Percentiles rank a stretch among this genome's conserved stretches.
Evolutionary conservation across 2,329 filamentous ascomycete species (phyloP).

Genomic region (Gliomastix tumulicola): DNA sequence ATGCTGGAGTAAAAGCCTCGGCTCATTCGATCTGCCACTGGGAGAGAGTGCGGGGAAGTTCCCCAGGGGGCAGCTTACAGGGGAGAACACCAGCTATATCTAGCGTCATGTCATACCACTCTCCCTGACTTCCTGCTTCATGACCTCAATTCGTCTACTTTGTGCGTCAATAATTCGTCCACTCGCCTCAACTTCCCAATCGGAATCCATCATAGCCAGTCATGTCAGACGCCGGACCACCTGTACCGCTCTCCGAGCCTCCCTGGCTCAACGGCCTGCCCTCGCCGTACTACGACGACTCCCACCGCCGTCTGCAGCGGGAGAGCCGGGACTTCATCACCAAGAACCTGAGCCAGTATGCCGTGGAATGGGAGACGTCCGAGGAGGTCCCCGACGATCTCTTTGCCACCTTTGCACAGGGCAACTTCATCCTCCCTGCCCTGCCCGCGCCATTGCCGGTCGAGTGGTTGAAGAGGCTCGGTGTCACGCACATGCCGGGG

Average conservation of each 20-base stretch:
- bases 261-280: constrained; percentile 64
- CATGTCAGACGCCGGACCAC: too few relatives aligned
- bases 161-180: too few relatives aligned
- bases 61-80: too few relatives aligned
- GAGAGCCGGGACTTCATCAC: constrained; percentile 60
- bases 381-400: constrained; percentile 58
- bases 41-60: background rate
- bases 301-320: constrained; percentile 61
- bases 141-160: too few relatives aligned
- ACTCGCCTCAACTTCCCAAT: too few relatives aligned
- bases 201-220: too few relatives aligned
- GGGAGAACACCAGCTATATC: too few relatives aligned
- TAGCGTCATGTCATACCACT: too few relatives aligned
- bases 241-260: constrained; percentile 65
- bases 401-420: constrained; percentile 55
- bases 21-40: background rate
- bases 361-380: constrained; percentile 62
- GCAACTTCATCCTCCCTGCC: constrained; percentile 64
- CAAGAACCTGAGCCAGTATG: constrained; percentile 53
- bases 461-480: constrained; percentile 57
- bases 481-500: constrained; percentile 60
- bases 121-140: too few relatives aligned
- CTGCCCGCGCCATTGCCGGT: constrained; percentile 64
- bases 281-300: constrained; percentile 62
- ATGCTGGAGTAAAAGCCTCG: too few relatives aligned